A percentile compares a stretch with the other conserved stretches of the same genome.
These are phyloP conservation scores for Posidonia australis DNA, from an alignment of 106 monocot genomes.

Conservation along the genomic window DNA sequence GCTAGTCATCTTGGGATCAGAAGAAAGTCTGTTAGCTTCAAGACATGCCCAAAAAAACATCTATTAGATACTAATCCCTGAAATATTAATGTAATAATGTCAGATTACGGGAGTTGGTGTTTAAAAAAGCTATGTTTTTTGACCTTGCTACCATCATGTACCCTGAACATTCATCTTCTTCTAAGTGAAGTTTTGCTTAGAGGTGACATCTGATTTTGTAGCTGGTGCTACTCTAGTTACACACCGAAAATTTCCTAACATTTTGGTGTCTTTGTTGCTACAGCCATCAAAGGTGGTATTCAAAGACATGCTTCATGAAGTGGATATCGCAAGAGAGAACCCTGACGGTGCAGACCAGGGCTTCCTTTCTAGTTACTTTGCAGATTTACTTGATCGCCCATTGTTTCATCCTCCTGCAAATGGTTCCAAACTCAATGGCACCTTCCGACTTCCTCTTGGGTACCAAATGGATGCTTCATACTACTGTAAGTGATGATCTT, in stretches of 20 bases:
- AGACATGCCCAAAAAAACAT: no score
- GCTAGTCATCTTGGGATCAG: no score
- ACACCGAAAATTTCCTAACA: not conserved
- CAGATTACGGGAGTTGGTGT: no score
- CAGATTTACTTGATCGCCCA: slow-evolving; percentile 68
- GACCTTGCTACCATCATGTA: no score
- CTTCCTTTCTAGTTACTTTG: slow-evolving; percentile 71
- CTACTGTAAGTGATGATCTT: slow-evolving; percentile 52
- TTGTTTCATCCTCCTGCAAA: slow-evolving; percentile 78
- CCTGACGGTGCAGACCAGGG: slow-evolving; percentile 96
- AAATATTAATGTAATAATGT: no score
- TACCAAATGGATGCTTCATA: slow-evolving; percentile 99
- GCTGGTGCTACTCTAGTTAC: no score
- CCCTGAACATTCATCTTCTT: no score
- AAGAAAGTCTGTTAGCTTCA: no score
- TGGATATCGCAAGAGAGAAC: slow-evolving; percentile 54
- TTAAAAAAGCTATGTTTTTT: no score
- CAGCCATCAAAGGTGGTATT: slow-evolving; percentile 78
- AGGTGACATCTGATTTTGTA: no score
- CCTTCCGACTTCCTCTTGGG: slow-evolving; percentile 77
- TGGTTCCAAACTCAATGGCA: slow-evolving; percentile 60
- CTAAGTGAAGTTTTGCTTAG: no score
- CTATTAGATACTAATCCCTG: no score
- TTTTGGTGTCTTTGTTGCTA: slow-evolving; percentile 4
- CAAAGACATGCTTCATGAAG: slow-evolving; percentile 76